Base-by-base conservation (phyloP, 352 stramenopile genomes). In the Phytophthora cryptogea region DNA sequence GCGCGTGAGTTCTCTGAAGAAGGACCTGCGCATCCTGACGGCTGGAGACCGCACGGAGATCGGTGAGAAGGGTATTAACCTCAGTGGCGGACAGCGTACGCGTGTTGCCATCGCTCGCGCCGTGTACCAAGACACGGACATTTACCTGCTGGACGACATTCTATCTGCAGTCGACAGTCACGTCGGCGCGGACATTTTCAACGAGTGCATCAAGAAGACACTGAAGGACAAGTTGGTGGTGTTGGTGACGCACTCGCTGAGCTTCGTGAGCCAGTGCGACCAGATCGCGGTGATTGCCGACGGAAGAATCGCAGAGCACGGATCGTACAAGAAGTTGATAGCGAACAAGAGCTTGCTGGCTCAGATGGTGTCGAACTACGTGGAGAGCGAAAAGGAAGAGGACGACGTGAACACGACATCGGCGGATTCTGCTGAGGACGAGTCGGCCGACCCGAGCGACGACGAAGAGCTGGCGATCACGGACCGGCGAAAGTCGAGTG, bases 11-110 rank as follows among this genome's bases (percentile, higher is more conserved):
- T 78, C 59, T 6, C 41, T 84, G 10, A 73, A 83, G 69, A 75
- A 80, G 48, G 78, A 88, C 32, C 51, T 87, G 10, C 49, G 53
- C 13, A 69, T 78, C 7, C 54, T 88, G 16, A 71, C 76, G 8
- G 83, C 83, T 26, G 96, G 97, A 14, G 97, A 99, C 69, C 55
- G 72, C 59, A 99, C 96, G 0, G 96, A 99, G 72, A 99, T 99
- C 44, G 97, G 97, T 7, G 96, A 99, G 76, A 98, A 97, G 59
- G 97, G 97, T 1, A 97, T 99, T 41, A 99, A 98, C 66, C 72
- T 99, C 5, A 98, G 80, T 31, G 97, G 97, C 11, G 97, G 97
- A 5, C 96, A 99, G 74, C 97, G 97, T 52, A 89, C 81, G 31
- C 84, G 95, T 51, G 88, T 98, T 8, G 37, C 37, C 37, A 43